These are phyloP conservation scores for Rhytidhysteron rufulum DNA, from an alignment of 2,329 filamentous ascomycete genomes.

Conservation along the genomic window DNA sequence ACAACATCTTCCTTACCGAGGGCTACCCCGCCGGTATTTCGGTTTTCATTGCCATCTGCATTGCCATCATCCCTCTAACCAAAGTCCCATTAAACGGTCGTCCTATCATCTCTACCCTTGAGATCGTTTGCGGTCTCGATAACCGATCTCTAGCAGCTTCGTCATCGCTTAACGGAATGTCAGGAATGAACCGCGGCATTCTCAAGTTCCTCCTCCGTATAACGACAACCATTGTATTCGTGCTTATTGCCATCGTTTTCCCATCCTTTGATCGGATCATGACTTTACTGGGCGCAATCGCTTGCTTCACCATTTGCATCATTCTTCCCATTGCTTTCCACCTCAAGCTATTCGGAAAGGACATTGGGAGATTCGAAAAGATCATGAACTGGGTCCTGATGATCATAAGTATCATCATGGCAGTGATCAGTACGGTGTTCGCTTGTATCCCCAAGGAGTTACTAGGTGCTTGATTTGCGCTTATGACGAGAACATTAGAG, in stretches of 20 bases:
- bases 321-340: slow-evolving; percentile 88
- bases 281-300: slow-evolving; percentile 81
- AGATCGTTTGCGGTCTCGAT: slow-evolving; percentile 75
- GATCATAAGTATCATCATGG: slow-evolving; percentile 64
- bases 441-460: slow-evolving; percentile 79
- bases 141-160: slow-evolving; percentile 49
- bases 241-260: slow-evolving; percentile 68
- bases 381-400: slow-evolving; percentile 67
- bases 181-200: slow-evolving; percentile 54
- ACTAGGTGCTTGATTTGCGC: slow-evolving; percentile 48
- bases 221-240: slow-evolving; percentile 64
- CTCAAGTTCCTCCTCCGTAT: slow-evolving; percentile 62
- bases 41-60: slow-evolving; percentile 78
- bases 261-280: slow-evolving; percentile 87
- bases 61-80: slow-evolving; percentile 89
- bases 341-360: slow-evolving; percentile 77
- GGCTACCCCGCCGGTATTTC: slow-evolving; percentile 72
- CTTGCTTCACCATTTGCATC: slow-evolving; percentile 93
- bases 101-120: slow-evolving; percentile 80
- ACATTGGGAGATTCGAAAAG: slow-evolving; percentile 63
- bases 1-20: slow-evolving; percentile 73
- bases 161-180: slow-evolving; percentile 50
- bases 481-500: background rate
- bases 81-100: slow-evolving; percentile 91
- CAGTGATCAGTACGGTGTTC: slow-evolving; percentile 76